phyloP scores from a whole-genome alignment of 108 stramenopile genomes.

The Seminavis robusta region DNA sequence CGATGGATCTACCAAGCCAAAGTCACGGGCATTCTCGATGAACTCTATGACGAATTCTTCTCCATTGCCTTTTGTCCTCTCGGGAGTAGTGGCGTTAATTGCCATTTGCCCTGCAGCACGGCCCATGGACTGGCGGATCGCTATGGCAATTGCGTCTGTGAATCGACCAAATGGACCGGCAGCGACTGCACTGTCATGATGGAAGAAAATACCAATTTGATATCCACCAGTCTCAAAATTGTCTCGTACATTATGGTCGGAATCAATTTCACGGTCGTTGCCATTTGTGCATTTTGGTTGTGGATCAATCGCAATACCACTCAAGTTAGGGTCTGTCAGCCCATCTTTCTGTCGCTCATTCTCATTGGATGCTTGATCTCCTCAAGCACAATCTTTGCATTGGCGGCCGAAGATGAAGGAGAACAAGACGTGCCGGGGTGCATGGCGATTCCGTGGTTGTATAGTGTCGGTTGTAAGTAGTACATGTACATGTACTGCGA shows the following conservation, averaged over 20 bases:
- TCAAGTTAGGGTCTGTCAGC: too few species aligned
- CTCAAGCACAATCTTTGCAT: slow-evolving; percentile 7
- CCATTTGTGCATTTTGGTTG: slow-evolving; percentile 3
- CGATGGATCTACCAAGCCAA: slow-evolving; percentile 11
- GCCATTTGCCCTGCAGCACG: slow-evolving; percentile 6
- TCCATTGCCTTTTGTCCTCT: slow-evolving; percentile 5
- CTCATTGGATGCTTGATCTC: slow-evolving; percentile 9
- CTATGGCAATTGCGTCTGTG: too few species aligned
- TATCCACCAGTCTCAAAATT: background rate
- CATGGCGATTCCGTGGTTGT: slow-evolving; percentile 26
- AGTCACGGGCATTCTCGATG: background rate
- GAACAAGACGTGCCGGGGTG: slow-evolving; percentile 14
- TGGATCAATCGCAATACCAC: background rate
- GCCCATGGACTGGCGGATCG: slow-evolving; percentile 7
- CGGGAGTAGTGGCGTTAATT: slow-evolving; percentile 7
- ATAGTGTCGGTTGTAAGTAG: slow-evolving; percentile 27
- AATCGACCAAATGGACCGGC: slow-evolving; percentile 8
- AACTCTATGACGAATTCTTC: slow-evolving; percentile 10
- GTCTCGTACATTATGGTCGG: slow-evolving; percentile 7
- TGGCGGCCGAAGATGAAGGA: slow-evolving; percentile 1
- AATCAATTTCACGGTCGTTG: background rate
- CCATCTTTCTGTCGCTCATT: slow-evolving; percentile 2
- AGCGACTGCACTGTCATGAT: slow-evolving; percentile 7
- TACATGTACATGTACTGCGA: too few species aligned
- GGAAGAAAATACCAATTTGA: background rate